Evolutionary conservation across 345 rosid species (phyloP), one percentile per base, ranked within the genome.

Genomic region (Populus alba): DNA sequence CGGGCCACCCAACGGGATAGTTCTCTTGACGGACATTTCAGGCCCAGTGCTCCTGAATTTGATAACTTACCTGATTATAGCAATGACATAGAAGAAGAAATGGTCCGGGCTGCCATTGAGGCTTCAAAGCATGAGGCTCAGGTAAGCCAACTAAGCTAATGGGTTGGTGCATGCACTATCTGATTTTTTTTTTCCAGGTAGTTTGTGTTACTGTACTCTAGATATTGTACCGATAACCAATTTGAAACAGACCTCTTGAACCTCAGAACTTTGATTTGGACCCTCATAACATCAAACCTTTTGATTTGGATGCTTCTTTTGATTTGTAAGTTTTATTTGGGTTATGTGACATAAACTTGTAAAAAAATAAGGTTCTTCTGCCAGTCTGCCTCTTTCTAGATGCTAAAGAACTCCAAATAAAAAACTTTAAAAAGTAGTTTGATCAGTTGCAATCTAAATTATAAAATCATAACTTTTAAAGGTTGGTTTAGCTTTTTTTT

Each of bases 31-130:
- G 74, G 81, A 70, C 84, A 75, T 65, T 73, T 59, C 35, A 76
- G 73, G 81, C 90, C 88, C 23, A 78, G 78, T 65, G 92, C 85
- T 75, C 86, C 95, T 61, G 81, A 63, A 51, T 79, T 82, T 76
- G 86, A 86, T 81, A 75, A 82, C 78, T 76, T 82, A 77, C 89
- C 86, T 35, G 97, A 89, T 77, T 79, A 85, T 84, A 43, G 76
- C 85, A 86, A 90, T 90, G 99, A 94, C 75, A 91, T 94, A 67
- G 99, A 97, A 87, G 99, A 97, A 89, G 94, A 97, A 85, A 97
- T 97, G 99, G 77, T 97, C 82, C 86, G 82, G 78, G 99, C 98
- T 87, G 99, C 99, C 78, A 94, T 97, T 73, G 99, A 97, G 90
- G 99, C 99, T 81, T 97, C 99, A 47, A 97, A 85, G 78, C 76